phyloP scores from a whole-genome alignment of 331 rosid genomes.

The Quercus phellos region DNA sequence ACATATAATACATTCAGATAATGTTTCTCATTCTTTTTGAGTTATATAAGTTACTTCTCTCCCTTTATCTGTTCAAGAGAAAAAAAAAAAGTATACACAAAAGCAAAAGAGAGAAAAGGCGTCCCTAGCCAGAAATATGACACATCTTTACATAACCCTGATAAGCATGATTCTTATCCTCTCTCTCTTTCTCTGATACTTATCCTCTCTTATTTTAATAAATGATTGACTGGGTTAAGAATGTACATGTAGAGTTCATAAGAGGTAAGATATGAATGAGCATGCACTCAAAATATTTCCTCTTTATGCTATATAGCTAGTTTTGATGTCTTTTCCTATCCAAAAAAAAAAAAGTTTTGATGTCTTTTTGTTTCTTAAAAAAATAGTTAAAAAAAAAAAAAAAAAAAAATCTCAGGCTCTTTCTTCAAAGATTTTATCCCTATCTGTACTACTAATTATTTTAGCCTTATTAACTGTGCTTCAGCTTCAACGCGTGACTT shows the following conservation, averaged over 20 bases:
- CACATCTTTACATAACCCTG: background rate
- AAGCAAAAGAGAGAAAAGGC: background rate
- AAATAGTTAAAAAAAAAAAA: no score
- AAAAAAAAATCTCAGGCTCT: background rate
- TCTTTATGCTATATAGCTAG: no score
- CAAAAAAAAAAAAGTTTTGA: no score
- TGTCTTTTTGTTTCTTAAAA: no score
- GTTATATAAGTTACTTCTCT: no score
- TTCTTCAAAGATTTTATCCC: background rate
- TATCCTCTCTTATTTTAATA: no score
- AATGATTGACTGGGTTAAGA: no score
- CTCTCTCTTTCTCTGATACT: background rate
- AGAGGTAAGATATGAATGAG: no score
- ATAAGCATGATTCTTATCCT: background rate
- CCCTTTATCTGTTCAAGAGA: background rate
- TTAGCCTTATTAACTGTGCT: background rate
- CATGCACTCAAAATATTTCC: no score
- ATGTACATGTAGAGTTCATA: no score
- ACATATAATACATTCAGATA: no score
- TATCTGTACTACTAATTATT: background rate
- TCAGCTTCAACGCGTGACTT: slow-evolving; percentile 39
- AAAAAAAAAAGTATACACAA: background rate
- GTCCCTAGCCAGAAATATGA: background rate
- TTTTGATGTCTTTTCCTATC: no score
- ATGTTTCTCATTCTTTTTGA: background rate